phyloP scores from a whole-genome alignment of 2,329 filamentous ascomycete genomes.

The Cylindrodendrum hubeiense region DNA sequence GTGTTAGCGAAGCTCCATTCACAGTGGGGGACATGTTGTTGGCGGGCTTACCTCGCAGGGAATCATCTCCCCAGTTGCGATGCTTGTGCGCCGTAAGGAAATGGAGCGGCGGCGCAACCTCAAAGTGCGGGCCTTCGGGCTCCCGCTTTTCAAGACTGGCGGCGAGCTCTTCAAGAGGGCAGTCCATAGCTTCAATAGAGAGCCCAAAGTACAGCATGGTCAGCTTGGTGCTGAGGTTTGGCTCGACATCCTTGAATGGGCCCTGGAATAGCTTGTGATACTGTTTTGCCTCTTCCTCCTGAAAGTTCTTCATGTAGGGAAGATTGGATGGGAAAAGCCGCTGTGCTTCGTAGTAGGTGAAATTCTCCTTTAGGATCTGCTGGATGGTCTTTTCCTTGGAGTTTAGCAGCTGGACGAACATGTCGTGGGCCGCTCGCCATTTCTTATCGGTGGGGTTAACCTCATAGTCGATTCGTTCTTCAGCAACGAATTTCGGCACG shows the following conservation, averaged over 20 bases:
- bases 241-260: conserved; percentile 45
- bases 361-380: conserved; percentile 49
- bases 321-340: conserved; percentile 47
- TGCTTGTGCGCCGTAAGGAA: conserved; percentile 47
- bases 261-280: conserved; percentile 47
- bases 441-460: conserved; percentile 39
- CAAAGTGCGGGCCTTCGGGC: background rate
- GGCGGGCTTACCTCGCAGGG: conserved; percentile 32
- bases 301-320: conserved; percentile 46
- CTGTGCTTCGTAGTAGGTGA: conserved; percentile 50
- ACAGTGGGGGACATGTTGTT: background rate
- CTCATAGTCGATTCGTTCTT: conserved; percentile 34
- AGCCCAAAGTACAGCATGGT: conserved; percentile 62
- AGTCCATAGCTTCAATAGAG: conserved; percentile 54
- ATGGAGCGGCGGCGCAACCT: conserved; percentile 45
- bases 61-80: conserved; percentile 47
- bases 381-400: conserved; percentile 37
- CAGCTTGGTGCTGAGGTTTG: conserved; percentile 55
- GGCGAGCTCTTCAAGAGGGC: conserved; percentile 41
- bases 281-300: conserved; percentile 46
- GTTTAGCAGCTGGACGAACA: conserved; percentile 47
- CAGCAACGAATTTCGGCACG: background rate
- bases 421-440: conserved; percentile 43
- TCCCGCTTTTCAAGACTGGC: background rate
- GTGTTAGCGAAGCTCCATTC: conserved; percentile 15